Conservation (phyloP, 352 stramenopile species). For the Phytophthora podocarpi region DNA sequence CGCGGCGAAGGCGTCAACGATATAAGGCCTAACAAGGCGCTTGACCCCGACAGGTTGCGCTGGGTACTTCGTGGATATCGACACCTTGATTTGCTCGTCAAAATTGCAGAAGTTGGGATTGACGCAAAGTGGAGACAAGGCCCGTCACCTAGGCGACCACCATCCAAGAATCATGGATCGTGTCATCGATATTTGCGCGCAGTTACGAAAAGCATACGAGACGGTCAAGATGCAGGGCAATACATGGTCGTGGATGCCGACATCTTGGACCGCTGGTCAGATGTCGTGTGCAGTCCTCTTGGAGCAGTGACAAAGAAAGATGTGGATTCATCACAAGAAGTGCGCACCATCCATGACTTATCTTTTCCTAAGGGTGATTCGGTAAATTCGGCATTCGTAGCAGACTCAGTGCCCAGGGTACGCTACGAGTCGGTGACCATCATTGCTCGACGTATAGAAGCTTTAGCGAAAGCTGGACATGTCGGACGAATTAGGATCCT, state of each 20-base stretch:
- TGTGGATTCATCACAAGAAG: not conserved
- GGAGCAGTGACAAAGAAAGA: constrained; percentile 26
- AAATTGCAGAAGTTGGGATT: constrained; percentile 6
- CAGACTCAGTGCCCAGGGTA: constrained; percentile 2
- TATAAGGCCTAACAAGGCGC: constrained; percentile 11
- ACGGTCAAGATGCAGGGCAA: constrained; percentile 16
- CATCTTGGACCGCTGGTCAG: constrained; percentile 3
- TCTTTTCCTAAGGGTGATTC: constrained; percentile 6
- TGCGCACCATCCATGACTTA: constrained; percentile 20
- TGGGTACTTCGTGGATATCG: not conserved
- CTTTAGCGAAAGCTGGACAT: not conserved
- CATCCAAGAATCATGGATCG: constrained; percentile 8
- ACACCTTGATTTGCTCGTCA: not conserved
- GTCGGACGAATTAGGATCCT: not conserved
- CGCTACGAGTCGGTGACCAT: constrained; percentile 14
- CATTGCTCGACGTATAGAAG: constrained; percentile 18
- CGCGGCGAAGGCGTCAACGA: not conserved
- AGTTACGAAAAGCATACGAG: constrained; percentile 4
- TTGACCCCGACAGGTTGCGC: not conserved
- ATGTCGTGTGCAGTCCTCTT: constrained; percentile 9
- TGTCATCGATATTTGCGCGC: constrained; percentile 1
- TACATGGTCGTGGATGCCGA: constrained; percentile 13
- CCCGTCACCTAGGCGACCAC: not conserved
- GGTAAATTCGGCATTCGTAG: constrained; percentile 1
- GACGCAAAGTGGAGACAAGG: not conserved